Evolutionary conservation across 495 filamentous ascomycete genomes (phyloP).

Genomic region (Elaphomyces granulatus): DNA sequence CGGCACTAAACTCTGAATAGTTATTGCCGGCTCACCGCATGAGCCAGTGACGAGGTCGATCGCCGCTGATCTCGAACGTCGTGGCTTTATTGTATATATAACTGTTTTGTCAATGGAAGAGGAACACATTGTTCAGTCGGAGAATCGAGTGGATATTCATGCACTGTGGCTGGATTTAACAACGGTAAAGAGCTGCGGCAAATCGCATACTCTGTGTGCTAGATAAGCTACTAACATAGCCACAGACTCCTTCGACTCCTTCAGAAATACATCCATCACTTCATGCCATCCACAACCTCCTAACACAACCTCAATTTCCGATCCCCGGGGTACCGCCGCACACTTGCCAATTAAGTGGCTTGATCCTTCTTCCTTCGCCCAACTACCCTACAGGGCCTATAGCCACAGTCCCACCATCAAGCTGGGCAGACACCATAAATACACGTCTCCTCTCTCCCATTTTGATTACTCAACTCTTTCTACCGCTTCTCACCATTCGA

Average conservation of each 20-base stretch:
- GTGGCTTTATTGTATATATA: constrained; percentile 88
- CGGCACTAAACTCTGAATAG: too few relatives aligned
- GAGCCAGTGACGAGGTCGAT: constrained; percentile 70
- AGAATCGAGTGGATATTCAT: constrained; percentile 64
- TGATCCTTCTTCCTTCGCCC: constrained; percentile 54
- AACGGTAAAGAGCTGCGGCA: constrained; percentile 12
- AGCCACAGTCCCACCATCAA: constrained; percentile 63
- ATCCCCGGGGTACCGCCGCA: constrained; percentile 58
- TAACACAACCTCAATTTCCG: constrained; percentile 56
- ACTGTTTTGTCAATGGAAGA: constrained; percentile 68
- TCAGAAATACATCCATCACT: constrained; percentile 38
- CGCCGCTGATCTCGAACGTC: constrained; percentile 69
- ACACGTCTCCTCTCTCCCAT: constrained; percentile 86
- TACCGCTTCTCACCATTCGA: constrained; percentile 54
- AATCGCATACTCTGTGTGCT: background rate
- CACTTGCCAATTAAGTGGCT: constrained; percentile 56
- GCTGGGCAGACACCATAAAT: constrained; percentile 81
- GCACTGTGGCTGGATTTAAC: constrained; percentile 72
- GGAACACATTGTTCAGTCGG: constrained; percentile 59
- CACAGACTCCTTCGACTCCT: constrained; percentile 36
- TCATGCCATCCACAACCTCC: constrained; percentile 39
- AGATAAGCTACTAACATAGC: constrained; percentile 15
- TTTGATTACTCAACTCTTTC: constrained; percentile 69
- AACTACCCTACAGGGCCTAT: constrained; percentile 60
- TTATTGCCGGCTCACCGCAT: constrained; percentile 68